Evolutionary conservation across 306 rosid species (phyloP).

Genomic region (Lathyrus sativus): DNA sequence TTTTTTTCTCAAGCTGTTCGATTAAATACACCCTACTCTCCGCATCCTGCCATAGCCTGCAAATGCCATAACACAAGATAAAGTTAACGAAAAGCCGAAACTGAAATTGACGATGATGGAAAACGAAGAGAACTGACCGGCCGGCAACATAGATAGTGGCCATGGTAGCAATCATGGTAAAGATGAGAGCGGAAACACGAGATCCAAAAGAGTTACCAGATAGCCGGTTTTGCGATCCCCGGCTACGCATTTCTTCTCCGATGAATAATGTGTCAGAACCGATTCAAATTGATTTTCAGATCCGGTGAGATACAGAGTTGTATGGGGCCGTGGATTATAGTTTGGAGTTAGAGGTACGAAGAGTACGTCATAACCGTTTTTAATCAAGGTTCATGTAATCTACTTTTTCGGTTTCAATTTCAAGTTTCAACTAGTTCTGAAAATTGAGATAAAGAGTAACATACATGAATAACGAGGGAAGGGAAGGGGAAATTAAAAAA

Average conservation of each 20-base stretch:
- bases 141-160: conserved; percentile 73
- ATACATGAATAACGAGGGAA: not conserved
- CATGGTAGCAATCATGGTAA: conserved; percentile 66
- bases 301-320: conserved; percentile 21
- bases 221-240: conserved; percentile 60
- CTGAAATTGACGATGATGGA: not conserved
- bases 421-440: not conserved
- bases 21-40: conserved; percentile 56
- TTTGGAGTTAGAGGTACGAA: conserved; percentile 33
- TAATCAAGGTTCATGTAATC: conserved; percentile 11
- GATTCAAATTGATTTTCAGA: conserved; percentile 33
- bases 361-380: conserved; percentile 41
- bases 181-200: conserved; percentile 50
- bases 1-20: conserved; percentile 49
- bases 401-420: conserved; percentile 27
- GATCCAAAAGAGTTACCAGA: conserved; percentile 55
- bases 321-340: not conserved
- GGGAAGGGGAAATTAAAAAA: not conserved
- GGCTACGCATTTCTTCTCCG: conserved; percentile 55
- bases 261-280: conserved; percentile 25
- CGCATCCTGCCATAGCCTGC: conserved; percentile 78
- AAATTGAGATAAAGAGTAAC: not conserved
- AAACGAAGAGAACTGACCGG: conserved; percentile 47
- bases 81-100: not conserved
- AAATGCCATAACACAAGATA: conserved; percentile 17